A percentile compares a stretch with the other conserved stretches of the same genome.
phyloP scores from a whole-genome alignment of 2,329 filamentous ascomycete genomes.

The Fusarium pilosicola region DNA sequence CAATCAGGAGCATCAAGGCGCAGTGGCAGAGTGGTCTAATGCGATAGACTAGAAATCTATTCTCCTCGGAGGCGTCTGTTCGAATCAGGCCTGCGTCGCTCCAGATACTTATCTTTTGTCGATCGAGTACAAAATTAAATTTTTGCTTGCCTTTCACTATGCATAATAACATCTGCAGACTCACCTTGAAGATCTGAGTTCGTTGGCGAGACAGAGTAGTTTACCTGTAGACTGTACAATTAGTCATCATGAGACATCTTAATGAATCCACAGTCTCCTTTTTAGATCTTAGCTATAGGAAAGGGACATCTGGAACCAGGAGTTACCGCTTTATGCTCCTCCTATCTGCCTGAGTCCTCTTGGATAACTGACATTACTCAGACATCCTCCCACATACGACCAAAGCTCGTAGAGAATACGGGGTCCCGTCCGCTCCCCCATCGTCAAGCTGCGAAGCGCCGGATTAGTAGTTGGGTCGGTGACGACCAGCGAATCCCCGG shows the following conservation, averaged over 20 bases:
- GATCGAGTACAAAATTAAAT: rapidly evolving
- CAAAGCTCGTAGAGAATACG: conserved; percentile 18
- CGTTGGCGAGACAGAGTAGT: background rate
- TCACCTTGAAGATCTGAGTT: too few relatives aligned
- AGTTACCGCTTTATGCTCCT: too few relatives aligned
- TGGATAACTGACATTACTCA: rapidly evolving
- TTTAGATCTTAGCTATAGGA: background rate
- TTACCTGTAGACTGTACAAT: rapidly evolving
- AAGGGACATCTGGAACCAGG: too few relatives aligned
- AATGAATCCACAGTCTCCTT: background rate
- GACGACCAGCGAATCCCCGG: conserved; percentile 18
- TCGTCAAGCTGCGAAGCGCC: conserved; percentile 11
- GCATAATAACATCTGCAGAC: rapidly evolving
- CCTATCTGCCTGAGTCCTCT: background rate
- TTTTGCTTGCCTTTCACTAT: background rate
- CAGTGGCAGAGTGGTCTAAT: conserved; percentile 15
- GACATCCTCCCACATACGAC: background rate
- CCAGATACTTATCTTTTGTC: background rate
- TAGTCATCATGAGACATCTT: rapidly evolving
- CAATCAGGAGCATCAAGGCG: background rate
- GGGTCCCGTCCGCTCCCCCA: conserved; percentile 19
- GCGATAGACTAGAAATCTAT: conserved; percentile 16
- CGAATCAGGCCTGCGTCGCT: conserved; percentile 1
- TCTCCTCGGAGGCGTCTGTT: conserved; percentile 9
- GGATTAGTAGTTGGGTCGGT: conserved; percentile 16